A percentile compares a stretch with the other conserved stretches of the same genome.
Conservation (phyloP, 352 stramenopile species). For the Pythium phragmiticola region DNA sequence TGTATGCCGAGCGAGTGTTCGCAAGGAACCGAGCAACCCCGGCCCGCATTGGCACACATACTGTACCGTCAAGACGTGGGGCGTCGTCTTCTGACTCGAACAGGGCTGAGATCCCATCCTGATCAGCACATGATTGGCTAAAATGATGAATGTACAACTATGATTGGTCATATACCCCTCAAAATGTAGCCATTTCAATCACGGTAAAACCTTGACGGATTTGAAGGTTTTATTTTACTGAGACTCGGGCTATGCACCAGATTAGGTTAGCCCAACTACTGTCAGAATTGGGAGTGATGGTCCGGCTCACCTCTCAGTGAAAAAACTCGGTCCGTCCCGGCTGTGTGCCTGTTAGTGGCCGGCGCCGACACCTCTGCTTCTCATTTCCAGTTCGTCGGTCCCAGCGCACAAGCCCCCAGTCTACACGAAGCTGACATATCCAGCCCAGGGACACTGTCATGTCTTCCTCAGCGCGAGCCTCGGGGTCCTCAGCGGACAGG, state of each 20-base stretch:
- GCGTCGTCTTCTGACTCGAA: neutral
- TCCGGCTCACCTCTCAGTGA: constrained; percentile 2
- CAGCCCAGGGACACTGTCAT: neutral
- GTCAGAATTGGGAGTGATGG: constrained; percentile 22
- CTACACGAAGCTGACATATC: neutral
- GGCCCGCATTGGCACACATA: neutral
- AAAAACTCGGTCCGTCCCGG: constrained; percentile 1
- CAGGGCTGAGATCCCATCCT: neutral
- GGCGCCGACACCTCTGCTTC: constrained; percentile 1
- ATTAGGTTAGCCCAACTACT: constrained; percentile 8
- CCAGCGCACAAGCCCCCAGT: constrained; percentile 3
- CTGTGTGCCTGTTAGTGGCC: constrained; percentile 7
- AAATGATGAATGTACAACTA: neutral
- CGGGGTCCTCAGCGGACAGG: neutral
- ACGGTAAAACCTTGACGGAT: constrained; percentile 8
- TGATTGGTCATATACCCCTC: constrained; percentile 5
- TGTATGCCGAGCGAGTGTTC: too few relatives aligned
- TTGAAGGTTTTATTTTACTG: constrained; percentile 1
- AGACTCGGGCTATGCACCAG: neutral
- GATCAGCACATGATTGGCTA: neutral
- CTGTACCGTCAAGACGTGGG: neutral
- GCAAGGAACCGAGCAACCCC: neutral
- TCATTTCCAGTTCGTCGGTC: constrained; percentile 20
- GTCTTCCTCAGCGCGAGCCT: neutral
- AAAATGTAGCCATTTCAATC: constrained; percentile 20